A percentile compares a stretch with the other conserved stretches of the same genome.
Evolutionary conservation across 345 rosid species (phyloP).

Genomic region (Psidium friedrichsthalianum): DNA sequence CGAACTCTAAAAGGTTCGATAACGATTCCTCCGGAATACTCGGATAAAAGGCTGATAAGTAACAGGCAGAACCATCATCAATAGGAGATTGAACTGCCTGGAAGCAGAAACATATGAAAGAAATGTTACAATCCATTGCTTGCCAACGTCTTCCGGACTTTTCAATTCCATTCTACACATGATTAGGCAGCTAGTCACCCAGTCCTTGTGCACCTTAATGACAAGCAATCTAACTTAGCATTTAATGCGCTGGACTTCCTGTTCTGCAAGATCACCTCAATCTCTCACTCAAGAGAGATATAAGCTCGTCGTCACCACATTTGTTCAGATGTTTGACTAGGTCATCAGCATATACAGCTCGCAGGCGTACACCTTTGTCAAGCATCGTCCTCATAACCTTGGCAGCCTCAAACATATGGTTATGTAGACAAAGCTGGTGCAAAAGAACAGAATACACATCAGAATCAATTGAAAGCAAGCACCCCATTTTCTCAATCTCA

Average conservation of each 20-base stretch:
- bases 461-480: constrained; percentile 40
- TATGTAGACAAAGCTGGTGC: constrained; percentile 33
- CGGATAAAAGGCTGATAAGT: not conserved
- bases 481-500: constrained; percentile 41
- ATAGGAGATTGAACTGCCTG: not conserved
- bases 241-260: not conserved
- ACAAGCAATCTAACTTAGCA: not conserved
- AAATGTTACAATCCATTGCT: not conserved
- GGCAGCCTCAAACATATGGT: constrained; percentile 43
- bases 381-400: constrained; percentile 47
- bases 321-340: constrained; percentile 24
- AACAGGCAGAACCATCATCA: not conserved
- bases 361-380: constrained; percentile 30
- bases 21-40: not conserved
- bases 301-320: constrained; percentile 32
- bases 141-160: not conserved
- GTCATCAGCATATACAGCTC: constrained; percentile 22
- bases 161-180: not conserved
- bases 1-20: not conserved
- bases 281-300: constrained; percentile 14
- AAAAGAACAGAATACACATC: constrained; percentile 47
- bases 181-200: not conserved
- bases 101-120: not conserved
- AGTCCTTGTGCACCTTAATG: not conserved
- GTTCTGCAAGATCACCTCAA: constrained; percentile 5